These are phyloP conservation scores for Backusella westeae DNA, from an alignment of 192 early-diverging fungal genomes.

Conservation along the genomic window DNA sequence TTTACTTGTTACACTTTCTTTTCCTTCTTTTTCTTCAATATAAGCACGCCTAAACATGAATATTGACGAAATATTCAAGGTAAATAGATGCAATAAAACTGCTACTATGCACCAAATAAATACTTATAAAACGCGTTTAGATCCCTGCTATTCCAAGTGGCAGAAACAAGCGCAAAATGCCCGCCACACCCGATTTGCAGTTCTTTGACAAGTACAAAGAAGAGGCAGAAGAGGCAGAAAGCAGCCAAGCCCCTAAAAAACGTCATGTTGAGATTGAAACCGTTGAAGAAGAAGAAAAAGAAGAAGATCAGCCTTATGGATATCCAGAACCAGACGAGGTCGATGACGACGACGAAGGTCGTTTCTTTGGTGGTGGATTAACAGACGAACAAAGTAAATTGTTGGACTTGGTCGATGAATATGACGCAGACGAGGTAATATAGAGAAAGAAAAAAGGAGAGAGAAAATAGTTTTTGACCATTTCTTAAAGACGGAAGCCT, in stretches of 20 bases:
- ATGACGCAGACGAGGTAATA: constrained; percentile 67
- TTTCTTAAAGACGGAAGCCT: constrained; percentile 22
- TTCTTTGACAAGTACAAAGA: constrained; percentile 46
- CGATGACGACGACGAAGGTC: constrained; percentile 72
- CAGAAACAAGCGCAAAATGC: constrained; percentile 51
- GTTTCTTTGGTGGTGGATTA: constrained; percentile 85
- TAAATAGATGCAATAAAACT: neutral
- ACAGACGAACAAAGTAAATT: constrained; percentile 74
- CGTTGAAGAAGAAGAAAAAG: neutral
- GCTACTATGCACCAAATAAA: neutral
- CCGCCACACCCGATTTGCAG: constrained; percentile 37
- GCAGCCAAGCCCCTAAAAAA: constrained; percentile 14
- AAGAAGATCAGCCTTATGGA: constrained; percentile 26
- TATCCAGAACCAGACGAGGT: constrained; percentile 17
- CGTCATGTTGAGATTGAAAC: constrained; percentile 25
- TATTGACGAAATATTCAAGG: constrained; percentile 41
- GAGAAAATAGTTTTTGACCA: too few relatives aligned
- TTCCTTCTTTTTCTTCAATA: neutral
- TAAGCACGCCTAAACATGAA: constrained; percentile 23
- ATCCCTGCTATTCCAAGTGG: constrained; percentile 43
- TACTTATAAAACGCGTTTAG: constrained; percentile 7
- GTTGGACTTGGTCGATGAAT: constrained; percentile 81
- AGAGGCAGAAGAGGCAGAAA: constrained; percentile 12
- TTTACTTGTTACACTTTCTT: neutral
- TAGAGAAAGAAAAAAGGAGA: too few relatives aligned